Conservation (phyloP, 371 early-diverging fungal genomes). For the Paraphysoderma sedebokerense region DNA sequence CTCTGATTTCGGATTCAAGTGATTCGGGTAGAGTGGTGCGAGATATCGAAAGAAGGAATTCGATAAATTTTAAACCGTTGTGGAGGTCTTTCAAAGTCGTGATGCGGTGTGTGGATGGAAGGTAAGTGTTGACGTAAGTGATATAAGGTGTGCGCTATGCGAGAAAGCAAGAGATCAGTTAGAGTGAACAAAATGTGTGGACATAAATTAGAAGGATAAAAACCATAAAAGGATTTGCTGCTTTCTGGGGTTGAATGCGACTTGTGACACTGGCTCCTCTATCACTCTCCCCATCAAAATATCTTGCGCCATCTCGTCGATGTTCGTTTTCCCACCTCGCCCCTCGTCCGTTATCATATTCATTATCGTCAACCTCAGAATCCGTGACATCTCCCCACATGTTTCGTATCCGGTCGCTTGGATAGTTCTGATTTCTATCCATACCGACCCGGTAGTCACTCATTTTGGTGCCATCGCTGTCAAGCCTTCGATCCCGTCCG, state of each 20-base stretch:
- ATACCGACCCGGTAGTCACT: neutral
- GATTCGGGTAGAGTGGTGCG: neutral
- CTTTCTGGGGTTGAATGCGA: too few species aligned
- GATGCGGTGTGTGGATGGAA: neutral
- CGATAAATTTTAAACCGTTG: neutral
- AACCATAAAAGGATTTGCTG: too few species aligned
- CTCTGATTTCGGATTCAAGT: neutral
- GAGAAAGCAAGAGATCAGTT: neutral
- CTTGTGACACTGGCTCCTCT: too few species aligned
- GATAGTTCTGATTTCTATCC: too few species aligned
- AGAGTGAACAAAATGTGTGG: neutral
- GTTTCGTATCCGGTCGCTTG: too few species aligned
- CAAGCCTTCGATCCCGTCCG: neutral
- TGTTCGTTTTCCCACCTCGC: too few species aligned
- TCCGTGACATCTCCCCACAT: too few species aligned
- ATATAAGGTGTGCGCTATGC: neutral
- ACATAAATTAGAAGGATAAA: too few species aligned
- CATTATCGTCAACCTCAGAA: too few species aligned
- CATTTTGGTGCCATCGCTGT: neutral
- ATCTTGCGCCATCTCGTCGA: too few species aligned
- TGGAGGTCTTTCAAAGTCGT: neutral
- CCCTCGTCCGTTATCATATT: too few species aligned
- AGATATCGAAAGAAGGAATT: neutral
- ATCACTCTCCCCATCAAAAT: too few species aligned
- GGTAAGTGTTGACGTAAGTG: neutral